Base-by-base conservation (phyloP, 345 rosid genomes). In the Kernera saxatilis region DNA sequence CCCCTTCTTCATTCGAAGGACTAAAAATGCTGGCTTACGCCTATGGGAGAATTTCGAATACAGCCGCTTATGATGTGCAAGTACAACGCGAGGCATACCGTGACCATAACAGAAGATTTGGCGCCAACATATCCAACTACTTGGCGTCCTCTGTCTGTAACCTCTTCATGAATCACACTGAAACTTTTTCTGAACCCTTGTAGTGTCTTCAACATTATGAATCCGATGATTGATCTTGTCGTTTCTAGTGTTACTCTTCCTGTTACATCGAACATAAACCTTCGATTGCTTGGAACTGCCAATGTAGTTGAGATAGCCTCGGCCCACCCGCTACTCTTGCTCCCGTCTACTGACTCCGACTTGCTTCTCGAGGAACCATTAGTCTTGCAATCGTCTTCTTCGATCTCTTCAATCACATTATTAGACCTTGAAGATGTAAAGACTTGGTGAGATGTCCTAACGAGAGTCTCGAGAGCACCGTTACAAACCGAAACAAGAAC, bases 221-320 rank as follows among this genome's bases (percentile, higher is more conserved):
- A 81, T 54, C 68, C 91, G 22, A 90, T 66, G 22, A 90, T 43
- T 22, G 96, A 90, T 62, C 89, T 88, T 22, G 87, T 35, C 0
- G 92, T 87, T 59, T 84, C 91, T 33, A 90, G 69, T 2, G 99
- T 90, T 58, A 90, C 98, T 81, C 94, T 85, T 64, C 99, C 96
- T 2, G 98, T 92, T 74, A 92, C 87, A 74, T 95, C 97, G 32
- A 92, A 84, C 86, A 88, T 84, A 82, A 92, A 86, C 80, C 51
- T 84, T 66, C 84, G 77, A 69, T 95, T 95, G 60, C 85, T 79
- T 0, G 99, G 99, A 65, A 83, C 85, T 1, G 95, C 80, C 78
- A 84, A 71, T 27, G 92, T 84, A 6, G 88, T 78, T 1, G 89
- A 79, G 56, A 91, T 83, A 71, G 71, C 64, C 6, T 71, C 77